A percentile compares a stretch with the other conserved stretches of the same genome.
Conservation (phyloP, 495 filamentous ascomycete species). For the Cercophora scortea region DNA sequence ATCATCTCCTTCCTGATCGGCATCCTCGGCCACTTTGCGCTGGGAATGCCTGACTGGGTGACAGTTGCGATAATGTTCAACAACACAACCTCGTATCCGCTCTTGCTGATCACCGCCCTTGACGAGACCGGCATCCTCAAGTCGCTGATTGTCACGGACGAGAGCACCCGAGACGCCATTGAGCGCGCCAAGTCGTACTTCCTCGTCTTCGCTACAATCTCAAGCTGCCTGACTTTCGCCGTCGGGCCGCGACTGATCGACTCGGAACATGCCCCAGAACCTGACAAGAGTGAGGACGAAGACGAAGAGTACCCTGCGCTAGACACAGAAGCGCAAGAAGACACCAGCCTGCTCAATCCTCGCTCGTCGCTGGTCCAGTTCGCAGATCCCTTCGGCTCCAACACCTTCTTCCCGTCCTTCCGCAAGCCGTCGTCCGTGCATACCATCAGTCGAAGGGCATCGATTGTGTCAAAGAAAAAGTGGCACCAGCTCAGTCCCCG, state of each 20-base stretch:
- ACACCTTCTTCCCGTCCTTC: conserved; percentile 1
- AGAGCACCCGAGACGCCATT: conserved; percentile 40
- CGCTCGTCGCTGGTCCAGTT: not conserved
- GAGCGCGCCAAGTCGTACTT: conserved; percentile 66
- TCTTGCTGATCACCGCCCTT: conserved; percentile 60
- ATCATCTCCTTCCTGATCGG: conserved; percentile 35
- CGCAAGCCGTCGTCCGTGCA: not conserved
- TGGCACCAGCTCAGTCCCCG: conserved; percentile 30
- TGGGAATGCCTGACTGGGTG: conserved; percentile 56
- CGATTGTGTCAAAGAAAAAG: conserved; percentile 5
- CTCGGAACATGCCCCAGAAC: conserved; percentile 13
- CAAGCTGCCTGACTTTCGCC: conserved; percentile 45
- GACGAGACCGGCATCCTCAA: conserved; percentile 56
- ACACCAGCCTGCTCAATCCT: not conserved
- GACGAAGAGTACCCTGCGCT: not conserved
- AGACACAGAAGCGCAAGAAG: not conserved
- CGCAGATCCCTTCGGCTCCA: not conserved
- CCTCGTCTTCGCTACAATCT: conserved; percentile 45
- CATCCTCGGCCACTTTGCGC: conserved; percentile 24
- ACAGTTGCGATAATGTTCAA: conserved; percentile 65
- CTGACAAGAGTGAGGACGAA: conserved; percentile 12
- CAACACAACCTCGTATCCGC: conserved; percentile 65
- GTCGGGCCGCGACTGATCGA: conserved; percentile 54
- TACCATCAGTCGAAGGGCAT: conserved; percentile 12
- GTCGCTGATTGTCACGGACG: conserved; percentile 34